Conservation (phyloP, 2,329 filamentous ascomycete genomes). For the Cladorrhinum sp. region DNA sequence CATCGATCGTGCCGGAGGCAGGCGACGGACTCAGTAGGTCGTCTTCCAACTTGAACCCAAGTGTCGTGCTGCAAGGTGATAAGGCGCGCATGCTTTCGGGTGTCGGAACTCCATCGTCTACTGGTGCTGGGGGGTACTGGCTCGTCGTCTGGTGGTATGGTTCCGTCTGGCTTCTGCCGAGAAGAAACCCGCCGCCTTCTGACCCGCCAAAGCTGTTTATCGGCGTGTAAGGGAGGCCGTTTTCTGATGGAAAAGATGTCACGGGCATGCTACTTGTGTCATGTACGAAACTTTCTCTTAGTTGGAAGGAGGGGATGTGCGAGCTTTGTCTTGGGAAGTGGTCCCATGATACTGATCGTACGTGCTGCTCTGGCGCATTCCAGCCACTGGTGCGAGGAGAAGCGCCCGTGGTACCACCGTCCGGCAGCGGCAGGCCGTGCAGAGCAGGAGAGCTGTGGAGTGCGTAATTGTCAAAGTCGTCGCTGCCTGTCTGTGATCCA, state of each 20-base stretch:
- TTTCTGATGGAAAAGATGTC: conserved; percentile 14
- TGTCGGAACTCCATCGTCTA: conserved; percentile 4
- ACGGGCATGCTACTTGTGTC: conserved; percentile 9
- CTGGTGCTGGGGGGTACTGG: conserved; percentile 6
- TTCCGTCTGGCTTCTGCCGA: conserved; percentile 12
- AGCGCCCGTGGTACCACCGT: conserved; percentile 4
- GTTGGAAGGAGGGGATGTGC: background rate
- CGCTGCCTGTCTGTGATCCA: conserved; percentile 14
- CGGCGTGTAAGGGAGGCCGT: conserved; percentile 5
- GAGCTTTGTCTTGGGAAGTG: conserved; percentile 1
- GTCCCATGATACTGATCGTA: conserved; percentile 14
- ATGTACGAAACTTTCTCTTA: conserved; percentile 8
- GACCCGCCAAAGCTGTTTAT: conserved; percentile 9
- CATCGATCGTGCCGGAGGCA: conserved; percentile 9
- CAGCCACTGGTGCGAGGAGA: conserved; percentile 24
- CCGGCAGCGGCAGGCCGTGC: conserved; percentile 10
- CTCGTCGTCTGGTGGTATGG: conserved; percentile 11
- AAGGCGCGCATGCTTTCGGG: conserved; percentile 14
- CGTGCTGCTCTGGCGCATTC: conserved; percentile 22
- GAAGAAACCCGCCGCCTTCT: conserved; percentile 1
- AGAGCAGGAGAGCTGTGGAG: conserved; percentile 21
- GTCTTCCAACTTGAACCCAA: conserved; percentile 13
- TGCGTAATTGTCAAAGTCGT: conserved; percentile 26
- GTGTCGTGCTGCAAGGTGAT: conserved; percentile 24
- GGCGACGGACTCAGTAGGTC: conserved; percentile 10